Evolutionary conservation across 371 early-diverging fungal genomes (phyloP), one percentile per base, ranked within the genome.

Genomic region (Rhizomucor miehei): DNA sequence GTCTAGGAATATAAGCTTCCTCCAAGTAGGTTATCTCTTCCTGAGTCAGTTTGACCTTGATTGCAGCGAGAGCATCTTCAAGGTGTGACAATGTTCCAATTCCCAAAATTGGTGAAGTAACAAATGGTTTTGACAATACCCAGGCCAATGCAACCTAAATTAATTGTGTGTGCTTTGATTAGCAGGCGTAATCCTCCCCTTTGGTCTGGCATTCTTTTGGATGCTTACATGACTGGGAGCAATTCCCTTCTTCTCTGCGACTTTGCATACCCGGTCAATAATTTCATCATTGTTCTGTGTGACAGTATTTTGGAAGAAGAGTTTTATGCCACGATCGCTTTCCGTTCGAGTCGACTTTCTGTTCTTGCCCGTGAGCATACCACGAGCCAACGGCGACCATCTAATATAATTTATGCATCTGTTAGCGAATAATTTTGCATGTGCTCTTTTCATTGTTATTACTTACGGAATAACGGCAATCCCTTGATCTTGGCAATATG

Each of bases 331-430:
- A 11, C 17, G 24, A 44, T 56, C 65, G 6, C 44, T 50, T 19
- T 48, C 38, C 48, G n/a, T 35, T 8, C 73, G 51, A 12, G 14
- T 16, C n/a, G 53, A 20, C 11, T 57, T 36, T 29, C 71, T 55
- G 34, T 65, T 58, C 54, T 67, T 77, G 40, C 69, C 74, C 16
- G 67, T 46, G 9, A 77, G 51, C 1, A 48, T 34, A 39, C 78
- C 75, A 20, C 52, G 53, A 5, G 79, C 80, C 25, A 82, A 66
- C 5, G 83, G 83, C 2, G 77, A 73, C 78, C 78, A 83, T 16
- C 48, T 48, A 34, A 23, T 13, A 24, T 4, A 6, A 6, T 16
- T 41, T 6, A 12, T 10, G 9, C 14, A 19, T 19, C 11, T 41
- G 14, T 41, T 41, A 14, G 14, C 10, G 9, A 9, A 9, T 44